Conservation (phyloP, 257 asterid genomes). For the Galeopsis tetrahit region DNA sequence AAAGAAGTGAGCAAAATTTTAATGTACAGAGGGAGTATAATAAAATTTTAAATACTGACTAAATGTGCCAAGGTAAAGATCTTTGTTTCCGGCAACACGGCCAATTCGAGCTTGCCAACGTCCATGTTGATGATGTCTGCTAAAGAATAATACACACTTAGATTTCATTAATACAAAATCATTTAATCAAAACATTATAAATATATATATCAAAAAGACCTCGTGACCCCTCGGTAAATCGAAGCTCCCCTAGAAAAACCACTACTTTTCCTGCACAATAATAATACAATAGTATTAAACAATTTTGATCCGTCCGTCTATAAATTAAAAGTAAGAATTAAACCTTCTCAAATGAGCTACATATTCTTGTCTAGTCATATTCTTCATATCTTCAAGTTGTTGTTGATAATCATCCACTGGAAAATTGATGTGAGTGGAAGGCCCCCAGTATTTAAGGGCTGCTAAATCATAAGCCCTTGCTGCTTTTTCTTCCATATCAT, state of each 20-base stretch:
- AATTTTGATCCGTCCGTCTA: no score
- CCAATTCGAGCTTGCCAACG: slow-evolving; percentile 99
- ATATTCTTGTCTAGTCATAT: slow-evolving; percentile 92
- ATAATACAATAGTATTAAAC: not conserved
- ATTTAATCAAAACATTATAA: not conserved
- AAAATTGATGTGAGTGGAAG: slow-evolving; percentile 91
- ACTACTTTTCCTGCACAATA: slow-evolving; percentile 75
- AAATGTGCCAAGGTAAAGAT: slow-evolving; percentile 95
- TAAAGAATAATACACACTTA: slow-evolving; percentile 46
- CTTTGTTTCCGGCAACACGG: slow-evolving; percentile 98
- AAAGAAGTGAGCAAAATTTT: no score
- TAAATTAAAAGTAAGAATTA: no score
- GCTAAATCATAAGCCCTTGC: slow-evolving; percentile 98
- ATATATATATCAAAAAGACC: slow-evolving; percentile 60
- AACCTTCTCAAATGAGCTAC: slow-evolving; percentile 94
- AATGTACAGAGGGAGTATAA: no score
- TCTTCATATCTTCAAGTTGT: slow-evolving; percentile 87
- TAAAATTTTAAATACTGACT: slow-evolving; percentile 49
- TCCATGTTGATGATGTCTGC: slow-evolving; percentile 99
- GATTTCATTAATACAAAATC: slow-evolving; percentile 25
- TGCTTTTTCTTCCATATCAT: slow-evolving; percentile 98
- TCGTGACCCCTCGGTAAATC: slow-evolving; percentile 95
- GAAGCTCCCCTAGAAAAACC: slow-evolving; percentile 99
- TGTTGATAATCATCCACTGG: slow-evolving; percentile 92
- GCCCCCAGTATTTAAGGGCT: slow-evolving; percentile 98